Evolutionary conservation across 2,329 filamentous ascomycete genomes (phyloP), one percentile per base, ranked within the genome.

Genomic region (Didymella lethalis): DNA sequence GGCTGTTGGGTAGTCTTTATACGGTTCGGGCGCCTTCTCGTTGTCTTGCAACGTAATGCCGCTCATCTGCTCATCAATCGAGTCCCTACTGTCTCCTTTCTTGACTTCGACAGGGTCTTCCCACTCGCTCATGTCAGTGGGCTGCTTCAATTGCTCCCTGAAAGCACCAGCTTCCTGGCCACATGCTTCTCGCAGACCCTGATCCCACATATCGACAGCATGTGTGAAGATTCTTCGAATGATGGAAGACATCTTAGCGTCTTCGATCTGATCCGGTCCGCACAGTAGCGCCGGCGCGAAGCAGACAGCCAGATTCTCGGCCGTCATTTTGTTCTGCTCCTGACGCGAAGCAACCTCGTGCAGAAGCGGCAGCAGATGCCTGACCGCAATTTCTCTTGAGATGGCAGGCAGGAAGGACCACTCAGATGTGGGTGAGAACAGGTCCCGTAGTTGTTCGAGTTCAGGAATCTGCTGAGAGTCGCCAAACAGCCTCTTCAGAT

Each of bases 321-420:
- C 69, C 3, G 76, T 82, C 84, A 86, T 86, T 64, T 84, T 84
- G 73, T 86, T 86, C 47, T 77, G 62, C n/a, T 79, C 69, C 48
- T 80, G 73, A 31, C 80, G 76, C 25, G 74, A 72, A 8, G 83
- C 75, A 4, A 86, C 79, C 1, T 75, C 70, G 23, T 78, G 78
- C 1, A 85, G 74, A n/a, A 85, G 67, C 1, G 84, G 84, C 10
- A 86, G 71, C 11, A 86, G 72, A 69, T 86, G 84, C 43, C 81
- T 72, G 3, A 77, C 78, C 4, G 84, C 62, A 18, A 85, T 80
- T 54, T 82, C 76, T 26, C 83, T 77, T 3, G 81, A 81, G 2
- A 77, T 77, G 6, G 69, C 65, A 11, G 80, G 79, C 10, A 85
- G 68, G 31, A 80, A 75, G 7, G 81, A 82, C 73, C 75, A 80